Percentiles rank a stretch among this genome's conserved stretches.
These are phyloP conservation scores for Podosphaera fusca DNA, from an alignment of 2,329 filamentous ascomycete species.

Conservation along the genomic window DNA sequence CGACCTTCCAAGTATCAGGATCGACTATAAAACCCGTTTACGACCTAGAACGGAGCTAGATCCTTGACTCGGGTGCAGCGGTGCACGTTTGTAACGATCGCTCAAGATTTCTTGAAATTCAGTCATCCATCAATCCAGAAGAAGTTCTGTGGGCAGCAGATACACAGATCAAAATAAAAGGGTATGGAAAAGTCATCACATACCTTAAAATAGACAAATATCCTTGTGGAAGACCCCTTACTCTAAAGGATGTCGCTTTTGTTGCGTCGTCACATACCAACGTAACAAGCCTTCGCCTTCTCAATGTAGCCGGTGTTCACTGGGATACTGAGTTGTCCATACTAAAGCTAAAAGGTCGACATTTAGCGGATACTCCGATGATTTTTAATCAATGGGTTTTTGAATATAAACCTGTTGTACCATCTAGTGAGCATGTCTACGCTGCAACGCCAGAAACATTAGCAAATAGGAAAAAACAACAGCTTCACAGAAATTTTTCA, in stretches of 20 bases:
- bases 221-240: not conserved
- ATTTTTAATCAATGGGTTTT: too few relatives aligned
- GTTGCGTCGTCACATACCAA: not conserved
- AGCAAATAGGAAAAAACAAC: too few relatives aligned
- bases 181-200: not conserved
- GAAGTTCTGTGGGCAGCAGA: not conserved
- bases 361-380: not conserved
- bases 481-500: not conserved
- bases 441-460: not conserved
- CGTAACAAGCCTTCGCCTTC: not conserved
- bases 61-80: not conserved
- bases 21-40: not conserved
- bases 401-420: too few relatives aligned
- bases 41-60: not conserved
- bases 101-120: not conserved
- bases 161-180: not conserved
- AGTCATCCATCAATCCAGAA: not conserved
- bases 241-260: not conserved
- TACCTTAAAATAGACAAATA: not conserved
- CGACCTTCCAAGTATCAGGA: not conserved
- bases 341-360: not conserved
- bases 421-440: not conserved
- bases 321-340: not conserved
- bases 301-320: not conserved
- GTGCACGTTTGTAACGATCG: too few relatives aligned